These are phyloP conservation scores for Ceratocystis papillata DNA, from an alignment of 2,329 filamentous ascomycete genomes.

Conservation along the genomic window DNA sequence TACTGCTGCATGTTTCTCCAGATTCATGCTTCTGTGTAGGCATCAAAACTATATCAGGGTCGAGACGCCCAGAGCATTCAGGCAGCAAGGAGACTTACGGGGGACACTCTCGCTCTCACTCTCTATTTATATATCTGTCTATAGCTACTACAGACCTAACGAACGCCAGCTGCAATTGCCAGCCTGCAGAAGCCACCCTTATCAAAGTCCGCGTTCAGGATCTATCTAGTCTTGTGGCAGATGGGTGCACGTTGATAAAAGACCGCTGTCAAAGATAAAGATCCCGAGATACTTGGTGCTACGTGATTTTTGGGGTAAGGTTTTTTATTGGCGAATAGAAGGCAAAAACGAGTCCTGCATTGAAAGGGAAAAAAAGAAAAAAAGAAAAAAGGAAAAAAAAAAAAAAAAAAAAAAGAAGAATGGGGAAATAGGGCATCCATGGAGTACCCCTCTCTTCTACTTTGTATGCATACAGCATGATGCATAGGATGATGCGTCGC, in stretches of 20 bases:
- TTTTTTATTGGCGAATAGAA: not conserved
- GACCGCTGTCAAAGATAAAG: not conserved
- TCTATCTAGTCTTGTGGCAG: not conserved
- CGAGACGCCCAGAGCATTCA: not conserved
- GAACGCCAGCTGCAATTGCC: not conserved
- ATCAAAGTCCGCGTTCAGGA: too few relatives aligned
- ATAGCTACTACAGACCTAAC: not conserved
- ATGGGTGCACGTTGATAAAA: not conserved
- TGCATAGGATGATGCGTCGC: constrained; percentile 2
- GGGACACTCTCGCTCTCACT: too few relatives aligned
- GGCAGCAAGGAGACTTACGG: not conserved
- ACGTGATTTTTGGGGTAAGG: not conserved
- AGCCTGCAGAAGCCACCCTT: too few relatives aligned
- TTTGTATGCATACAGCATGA: constrained; percentile 18
- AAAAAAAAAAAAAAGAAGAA: not conserved
- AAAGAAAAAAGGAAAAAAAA: not conserved
- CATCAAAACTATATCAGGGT: not conserved
- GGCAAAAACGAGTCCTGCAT: not conserved
- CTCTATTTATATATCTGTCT: not conserved
- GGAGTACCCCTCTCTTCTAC: not conserved
- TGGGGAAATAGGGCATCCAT: not conserved
- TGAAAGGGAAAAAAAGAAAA: not conserved
- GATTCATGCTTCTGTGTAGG: not conserved
- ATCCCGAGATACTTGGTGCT: not conserved
- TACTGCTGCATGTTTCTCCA: not conserved